phyloP scores from a whole-genome alignment of 179 eudicot species.

The Camellia oleifera region DNA sequence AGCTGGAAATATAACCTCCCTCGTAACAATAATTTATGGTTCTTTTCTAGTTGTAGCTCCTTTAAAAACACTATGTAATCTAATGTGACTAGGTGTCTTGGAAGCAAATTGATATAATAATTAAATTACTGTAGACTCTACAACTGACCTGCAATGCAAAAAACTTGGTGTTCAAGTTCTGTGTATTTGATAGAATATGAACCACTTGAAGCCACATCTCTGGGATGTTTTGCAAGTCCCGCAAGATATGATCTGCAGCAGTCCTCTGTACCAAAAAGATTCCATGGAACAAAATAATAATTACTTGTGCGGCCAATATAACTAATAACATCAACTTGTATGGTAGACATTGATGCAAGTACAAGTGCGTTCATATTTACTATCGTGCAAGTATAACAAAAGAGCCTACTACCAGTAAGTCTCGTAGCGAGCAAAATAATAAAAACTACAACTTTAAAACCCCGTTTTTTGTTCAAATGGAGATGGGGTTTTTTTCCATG shows the following conservation, averaged over 20 bases:
- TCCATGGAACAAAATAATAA: not conserved
- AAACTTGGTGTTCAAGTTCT: constrained; percentile 85
- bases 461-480: not conserved
- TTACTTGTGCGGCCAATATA: not conserved
- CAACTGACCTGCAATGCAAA: constrained; percentile 89
- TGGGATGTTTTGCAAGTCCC: constrained; percentile 89
- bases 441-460: not conserved
- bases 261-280: constrained; percentile 59
- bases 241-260: constrained; percentile 88
- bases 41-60: not conserved
- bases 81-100: not conserved
- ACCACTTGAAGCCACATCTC: constrained; percentile 99
- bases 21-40: not conserved
- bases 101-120: not conserved
- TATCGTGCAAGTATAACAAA: not conserved
- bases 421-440: too few species aligned
- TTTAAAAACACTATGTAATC: too few species aligned
- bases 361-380: not conserved
- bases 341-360: not conserved
- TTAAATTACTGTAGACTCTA: not conserved
- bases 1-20: too few species aligned
- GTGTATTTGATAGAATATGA: constrained; percentile 84
- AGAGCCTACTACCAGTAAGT: not conserved
- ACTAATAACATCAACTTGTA: not conserved
- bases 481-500: not conserved